Evolutionary conservation across 1,139 yeast genomes (phyloP).

Genomic region (Hemisphaericaspora subhashii): DNA sequence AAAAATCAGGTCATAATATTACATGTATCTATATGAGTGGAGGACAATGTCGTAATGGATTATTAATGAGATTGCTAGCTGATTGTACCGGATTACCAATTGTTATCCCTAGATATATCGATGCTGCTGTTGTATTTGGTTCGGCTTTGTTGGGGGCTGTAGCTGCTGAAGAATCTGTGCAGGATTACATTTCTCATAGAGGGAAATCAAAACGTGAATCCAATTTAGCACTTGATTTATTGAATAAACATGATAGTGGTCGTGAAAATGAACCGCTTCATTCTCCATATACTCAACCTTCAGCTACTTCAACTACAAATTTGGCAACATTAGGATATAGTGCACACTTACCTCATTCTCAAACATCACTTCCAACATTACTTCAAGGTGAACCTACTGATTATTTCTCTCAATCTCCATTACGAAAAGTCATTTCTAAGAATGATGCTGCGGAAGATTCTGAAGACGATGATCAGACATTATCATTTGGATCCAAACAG

Average conservation of each 20-base stretch:
- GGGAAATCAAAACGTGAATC: constrained; percentile 44
- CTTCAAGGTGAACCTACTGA: constrained; percentile 40
- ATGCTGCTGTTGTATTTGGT: constrained; percentile 96
- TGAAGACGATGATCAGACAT: constrained; percentile 46
- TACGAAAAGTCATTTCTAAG: constrained; percentile 7
- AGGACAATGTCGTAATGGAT: constrained; percentile 91
- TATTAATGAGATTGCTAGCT: constrained; percentile 85
- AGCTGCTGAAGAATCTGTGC: constrained; percentile 68
- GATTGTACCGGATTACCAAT: constrained; percentile 94
- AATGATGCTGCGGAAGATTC: constrained; percentile 28
- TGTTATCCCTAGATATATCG: constrained; percentile 89
- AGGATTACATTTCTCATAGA: constrained; percentile 32
- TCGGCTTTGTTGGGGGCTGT: constrained; percentile 93
- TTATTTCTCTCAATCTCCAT: constrained; percentile 40
- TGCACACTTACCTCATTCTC: constrained; percentile 46
- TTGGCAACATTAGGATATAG: constrained; percentile 53
- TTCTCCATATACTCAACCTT: constrained; percentile 75
- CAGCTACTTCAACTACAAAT: constrained; percentile 66
- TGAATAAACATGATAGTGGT: constrained; percentile 14
- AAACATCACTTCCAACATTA: constrained; percentile 56
- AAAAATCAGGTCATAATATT: constrained; percentile 73
- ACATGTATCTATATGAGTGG: constrained; percentile 86
- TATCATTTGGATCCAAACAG: constrained; percentile 60
- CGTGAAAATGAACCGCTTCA: constrained; percentile 34
- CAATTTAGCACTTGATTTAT: constrained; percentile 30